phyloP scores from a whole-genome alignment of 1,284 basidiomycete species.

The Wallemia mellicola region DNA sequence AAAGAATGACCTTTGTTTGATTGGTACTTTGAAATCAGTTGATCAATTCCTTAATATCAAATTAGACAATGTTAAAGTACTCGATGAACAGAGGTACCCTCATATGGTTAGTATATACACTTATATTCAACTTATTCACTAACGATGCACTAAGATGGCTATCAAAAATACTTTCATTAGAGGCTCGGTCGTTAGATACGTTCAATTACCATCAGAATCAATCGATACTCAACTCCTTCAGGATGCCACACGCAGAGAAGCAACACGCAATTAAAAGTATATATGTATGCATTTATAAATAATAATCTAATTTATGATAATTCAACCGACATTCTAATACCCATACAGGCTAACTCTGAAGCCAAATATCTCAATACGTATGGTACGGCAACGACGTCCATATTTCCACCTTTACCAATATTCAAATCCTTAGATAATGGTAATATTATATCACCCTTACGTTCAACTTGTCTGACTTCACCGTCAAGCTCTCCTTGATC shows the following conservation, averaged over 20 bases:
- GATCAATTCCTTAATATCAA: constrained; percentile 99
- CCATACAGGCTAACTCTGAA: constrained; percentile 27
- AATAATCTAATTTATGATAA: constrained; percentile 3
- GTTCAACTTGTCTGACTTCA: constrained; percentile 32
- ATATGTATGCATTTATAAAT: not conserved
- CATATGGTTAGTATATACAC: constrained; percentile 46
- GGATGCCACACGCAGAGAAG: constrained; percentile 71
- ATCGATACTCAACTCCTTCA: constrained; percentile 90
- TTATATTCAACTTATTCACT: not conserved
- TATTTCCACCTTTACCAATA: constrained; percentile 26
- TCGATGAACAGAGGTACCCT: constrained; percentile 74
- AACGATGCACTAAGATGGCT: constrained; percentile 36
- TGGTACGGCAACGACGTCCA: constrained; percentile 81
- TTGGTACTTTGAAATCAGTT: constrained; percentile 83
- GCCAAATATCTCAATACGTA: constrained; percentile 51
- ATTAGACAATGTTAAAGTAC: constrained; percentile 70
- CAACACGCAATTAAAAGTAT: not conserved
- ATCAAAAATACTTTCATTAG: constrained; percentile 98
- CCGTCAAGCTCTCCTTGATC: constrained; percentile 18
- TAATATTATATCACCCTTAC: constrained; percentile 29
- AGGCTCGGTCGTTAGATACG: constrained; percentile 91
- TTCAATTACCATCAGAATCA: constrained; percentile 66
- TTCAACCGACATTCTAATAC: constrained; percentile 19
- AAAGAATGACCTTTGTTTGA: constrained; percentile 95
- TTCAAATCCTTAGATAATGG: constrained; percentile 15